phyloP scores from a whole-genome alignment of 352 stramenopile species.

The Aphanomyces invadans region DNA sequence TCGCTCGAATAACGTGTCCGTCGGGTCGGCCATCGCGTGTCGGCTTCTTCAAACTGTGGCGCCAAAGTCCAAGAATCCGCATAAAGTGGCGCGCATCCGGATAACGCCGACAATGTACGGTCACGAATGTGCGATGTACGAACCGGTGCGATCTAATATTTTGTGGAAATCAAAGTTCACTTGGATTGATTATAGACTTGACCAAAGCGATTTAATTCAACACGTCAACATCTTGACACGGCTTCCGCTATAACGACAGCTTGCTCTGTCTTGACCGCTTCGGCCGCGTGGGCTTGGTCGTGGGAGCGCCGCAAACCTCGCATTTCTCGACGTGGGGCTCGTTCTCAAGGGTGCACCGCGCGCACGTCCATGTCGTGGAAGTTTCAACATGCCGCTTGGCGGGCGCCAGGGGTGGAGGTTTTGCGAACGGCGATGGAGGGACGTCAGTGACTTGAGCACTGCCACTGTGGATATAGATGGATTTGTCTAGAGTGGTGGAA shows the following conservation, averaged over 20 bases:
- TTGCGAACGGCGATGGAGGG: neutral
- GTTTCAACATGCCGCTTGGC: neutral
- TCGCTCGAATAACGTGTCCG: constrained; percentile 4
- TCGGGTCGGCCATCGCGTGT: too few species aligned
- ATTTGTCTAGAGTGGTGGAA: constrained; percentile 44
- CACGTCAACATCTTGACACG: too few species aligned
- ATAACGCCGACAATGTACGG: neutral
- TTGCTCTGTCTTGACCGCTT: constrained; percentile 8
- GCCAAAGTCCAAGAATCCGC: constrained; percentile 11
- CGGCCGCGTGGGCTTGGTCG: neutral
- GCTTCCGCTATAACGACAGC: constrained; percentile 9
- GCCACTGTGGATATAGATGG: constrained; percentile 73
- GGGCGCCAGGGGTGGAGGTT: neutral
- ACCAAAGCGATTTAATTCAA: too few species aligned
- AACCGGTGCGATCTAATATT: too few species aligned
- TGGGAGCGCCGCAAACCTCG: neutral
- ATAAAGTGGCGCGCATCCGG: neutral
- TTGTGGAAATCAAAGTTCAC: neutral
- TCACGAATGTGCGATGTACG: neutral
- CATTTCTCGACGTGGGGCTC: neutral
- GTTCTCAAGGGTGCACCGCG: neutral
- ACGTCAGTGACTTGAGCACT: constrained; percentile 49
- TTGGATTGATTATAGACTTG: neutral
- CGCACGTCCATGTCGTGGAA: neutral
- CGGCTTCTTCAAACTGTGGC: neutral